Evolutionary conservation across 1,284 basidiomycete genomes (phyloP), one percentile per base, ranked within the genome.

Genomic region (Malassezia arunalokei): DNA sequence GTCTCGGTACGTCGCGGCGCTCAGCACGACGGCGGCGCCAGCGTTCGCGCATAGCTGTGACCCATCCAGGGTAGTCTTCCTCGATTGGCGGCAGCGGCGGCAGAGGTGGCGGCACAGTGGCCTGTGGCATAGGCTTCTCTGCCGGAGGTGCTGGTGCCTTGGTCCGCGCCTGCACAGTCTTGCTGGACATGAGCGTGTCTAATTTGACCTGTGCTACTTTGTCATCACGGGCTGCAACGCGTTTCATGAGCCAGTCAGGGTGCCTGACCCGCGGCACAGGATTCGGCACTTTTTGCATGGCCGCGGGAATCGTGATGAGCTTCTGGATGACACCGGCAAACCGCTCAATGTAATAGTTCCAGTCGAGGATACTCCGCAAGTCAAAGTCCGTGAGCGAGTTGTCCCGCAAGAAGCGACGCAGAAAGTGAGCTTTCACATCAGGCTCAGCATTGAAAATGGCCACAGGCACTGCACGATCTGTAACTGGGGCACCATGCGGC

Each of bases 321-420:
- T 99, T 99, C 76, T 98, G 94, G 56, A 99, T 91, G 61, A 98
- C 94, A 1, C 90, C 92, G 8, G 94, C 94, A 32, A 99, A 77
- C 24, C 94, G 85, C 69, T 98, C 94, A 66, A 95, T 94, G 76
- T 98, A 99, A 75, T 99, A 99, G 28, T 83, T 80, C 94, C 94
- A 99, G 74, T 99, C 94, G 59, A 99, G 79, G 63, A 99, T 95
- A 8, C 85, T 84, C 12, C 94, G 83, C 47, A 99, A 77, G 54
- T 98, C 91, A 67, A 99, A 96, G 65, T 83, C 84, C 40, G 81
- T 78, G 31, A 98, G 78, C 63, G 83, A 82, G 72, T 83, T 87
- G 75, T 99, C 91, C 75, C 91, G 94, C 54, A 98, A 79, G 90
- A 94, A 99, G 75, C 86, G 91, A 49, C 89, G 86, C 46, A 99